A percentile compares a stretch with the other conserved stretches of the same genome.
These are phyloP conservation scores for Cucurbita ficifolia DNA, from an alignment of 306 rosid genomes.

Conservation along the genomic window DNA sequence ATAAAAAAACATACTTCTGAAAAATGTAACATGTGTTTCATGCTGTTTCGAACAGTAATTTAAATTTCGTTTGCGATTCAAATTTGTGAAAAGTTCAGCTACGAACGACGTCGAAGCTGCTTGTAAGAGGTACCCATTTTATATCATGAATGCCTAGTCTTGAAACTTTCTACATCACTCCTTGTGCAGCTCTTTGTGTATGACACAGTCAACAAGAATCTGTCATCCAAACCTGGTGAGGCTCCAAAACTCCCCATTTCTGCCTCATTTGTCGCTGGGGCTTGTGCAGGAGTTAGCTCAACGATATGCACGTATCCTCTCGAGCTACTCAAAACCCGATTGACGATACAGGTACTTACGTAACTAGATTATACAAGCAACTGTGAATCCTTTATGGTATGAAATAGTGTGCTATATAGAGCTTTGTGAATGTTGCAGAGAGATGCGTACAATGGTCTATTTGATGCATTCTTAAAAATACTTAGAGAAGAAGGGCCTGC, in stretches of 20 bases:
- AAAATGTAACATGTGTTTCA: not conserved
- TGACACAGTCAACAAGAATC: constrained; percentile 49
- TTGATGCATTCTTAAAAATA: constrained; percentile 39
- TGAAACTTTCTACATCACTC: not conserved
- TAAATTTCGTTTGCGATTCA: not conserved
- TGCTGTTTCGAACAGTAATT: not conserved
- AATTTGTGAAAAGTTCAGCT: not conserved
- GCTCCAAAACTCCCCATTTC: constrained; percentile 33
- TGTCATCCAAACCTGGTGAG: constrained; percentile 46
- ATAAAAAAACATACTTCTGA: not conserved
- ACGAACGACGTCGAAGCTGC: not conserved
- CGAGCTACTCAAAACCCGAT: constrained; percentile 58
- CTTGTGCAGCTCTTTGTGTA: constrained; percentile 51
- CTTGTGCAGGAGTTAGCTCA: constrained; percentile 71
- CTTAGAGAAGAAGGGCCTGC: constrained; percentile 52
- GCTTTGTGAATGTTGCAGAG: constrained; percentile 27
- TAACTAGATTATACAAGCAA: not conserved
- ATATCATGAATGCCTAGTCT: not conserved
- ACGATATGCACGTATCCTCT: constrained; percentile 64
- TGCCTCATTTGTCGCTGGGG: constrained; percentile 54
- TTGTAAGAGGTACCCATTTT: not conserved
- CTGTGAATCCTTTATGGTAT: not conserved
- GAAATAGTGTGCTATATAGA: not conserved
- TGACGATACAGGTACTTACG: constrained; percentile 42
- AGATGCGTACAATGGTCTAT: constrained; percentile 44